Base-by-base conservation (phyloP, 768 basidiomycete species). In the Dendrothele bispora region DNA sequence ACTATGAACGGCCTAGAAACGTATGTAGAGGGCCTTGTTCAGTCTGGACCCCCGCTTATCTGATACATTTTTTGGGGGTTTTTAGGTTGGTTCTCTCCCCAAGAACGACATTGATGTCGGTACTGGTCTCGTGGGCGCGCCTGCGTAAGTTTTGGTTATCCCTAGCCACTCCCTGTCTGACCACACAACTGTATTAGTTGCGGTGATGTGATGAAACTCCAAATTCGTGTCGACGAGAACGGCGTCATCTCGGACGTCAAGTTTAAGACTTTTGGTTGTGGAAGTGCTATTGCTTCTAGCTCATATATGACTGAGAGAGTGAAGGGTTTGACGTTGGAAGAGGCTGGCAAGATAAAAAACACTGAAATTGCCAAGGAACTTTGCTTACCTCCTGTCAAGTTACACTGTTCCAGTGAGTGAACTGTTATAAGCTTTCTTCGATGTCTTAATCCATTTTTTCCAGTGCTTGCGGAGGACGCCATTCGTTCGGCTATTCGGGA, bases 181-280 rank as follows among this genome's bases (percentile, higher is more conserved):
- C 48, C n/a, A n/a, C n/a, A n/a, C n/a, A 30, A 24, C 30, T 27
- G 38, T 55, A 44, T 43, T 61, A 95, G 93, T 4, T 95, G 94
- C 63, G 94, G 94, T 58, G 94, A 97, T 73, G 95, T 98, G 38
- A 99, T 99, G 95, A 98, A 98, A 69, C 84, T 99, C 10, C 95
- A 98, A 70, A 99, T 99, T 62, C 87, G 92, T 57, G 97, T 99
- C 48, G 86, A 95, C 66, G 94, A 95, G 50, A 77, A 89, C 28
- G 93, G 94, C 28, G 80, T 98, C 68, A 99, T 99, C 61, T 89
- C 88, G 39, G 97, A 99, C 64, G 97, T 98, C 70, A 97, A 95
- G 72, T 98, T 98, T 79, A 99, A 98, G 77, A 98, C 97, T 0
- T 98, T 99, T 67, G 95, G 97, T 3, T 98, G 97, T 66, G 97